Conservation (phyloP, 2,329 filamentous ascomycete genomes). For the Aspergillus sp. region DNA sequence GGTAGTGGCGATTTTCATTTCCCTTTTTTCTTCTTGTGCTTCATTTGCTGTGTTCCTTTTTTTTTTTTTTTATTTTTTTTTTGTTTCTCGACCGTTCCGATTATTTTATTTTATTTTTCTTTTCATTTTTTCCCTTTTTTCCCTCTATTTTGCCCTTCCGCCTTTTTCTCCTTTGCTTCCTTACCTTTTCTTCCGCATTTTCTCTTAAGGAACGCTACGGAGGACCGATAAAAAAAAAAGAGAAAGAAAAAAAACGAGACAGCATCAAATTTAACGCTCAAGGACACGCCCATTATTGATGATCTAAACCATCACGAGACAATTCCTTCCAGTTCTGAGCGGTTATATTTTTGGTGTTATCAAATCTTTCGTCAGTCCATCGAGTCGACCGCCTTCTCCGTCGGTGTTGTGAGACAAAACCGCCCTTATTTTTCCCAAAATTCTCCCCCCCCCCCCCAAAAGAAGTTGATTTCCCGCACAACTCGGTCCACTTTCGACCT, state of each 20-base stretch:
- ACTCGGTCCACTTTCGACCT: neutral
- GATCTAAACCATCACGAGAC: constrained; percentile 20
- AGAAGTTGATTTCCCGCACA: constrained; percentile 3
- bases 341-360: constrained; percentile 15
- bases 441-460: neutral
- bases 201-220: neutral
- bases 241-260: constrained; percentile 8
- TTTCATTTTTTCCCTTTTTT: neutral
- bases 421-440: neutral
- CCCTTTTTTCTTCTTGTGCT: neutral
- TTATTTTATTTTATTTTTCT: constrained; percentile 5
- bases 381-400: neutral
- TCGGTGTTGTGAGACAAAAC: neutral
- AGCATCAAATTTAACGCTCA: constrained; percentile 11
- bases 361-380: neutral
- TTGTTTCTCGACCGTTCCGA: constrained; percentile 13
- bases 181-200: constrained; percentile 3
- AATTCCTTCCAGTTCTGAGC: constrained; percentile 17
- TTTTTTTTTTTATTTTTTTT: neutral
- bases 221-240: constrained; percentile 3
- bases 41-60: neutral
- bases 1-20: constrained; percentile 14
- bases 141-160: constrained; percentile 11
- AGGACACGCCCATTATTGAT: constrained; percentile 17
- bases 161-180: constrained; percentile 10